phyloP scores from a whole-genome alignment of 139 green algal species.

The Chlorella vulgaris region DNA sequence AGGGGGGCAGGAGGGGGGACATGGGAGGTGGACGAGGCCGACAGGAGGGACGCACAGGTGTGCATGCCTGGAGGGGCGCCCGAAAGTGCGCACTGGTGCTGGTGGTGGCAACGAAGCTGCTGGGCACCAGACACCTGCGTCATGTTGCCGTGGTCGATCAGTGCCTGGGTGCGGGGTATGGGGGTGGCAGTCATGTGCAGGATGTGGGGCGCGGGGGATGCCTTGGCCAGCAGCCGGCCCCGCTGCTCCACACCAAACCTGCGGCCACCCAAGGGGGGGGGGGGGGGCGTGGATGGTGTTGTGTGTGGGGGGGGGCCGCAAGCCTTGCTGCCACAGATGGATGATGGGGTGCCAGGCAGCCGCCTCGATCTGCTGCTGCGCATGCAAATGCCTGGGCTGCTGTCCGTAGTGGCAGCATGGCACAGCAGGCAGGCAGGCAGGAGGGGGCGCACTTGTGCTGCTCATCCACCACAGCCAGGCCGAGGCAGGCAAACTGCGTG shows the following conservation, averaged over 20 bases:
- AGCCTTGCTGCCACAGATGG: too few relatives aligned
- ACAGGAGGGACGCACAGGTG: too few relatives aligned
- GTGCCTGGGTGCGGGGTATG: slow-evolving; percentile 88
- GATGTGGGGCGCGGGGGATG: slow-evolving; percentile 75
- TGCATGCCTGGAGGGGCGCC: too few relatives aligned
- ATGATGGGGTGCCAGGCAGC: not conserved
- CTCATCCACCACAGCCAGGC: slow-evolving; percentile 93
- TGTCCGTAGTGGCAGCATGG: not conserved
- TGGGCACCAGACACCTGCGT: too few relatives aligned
- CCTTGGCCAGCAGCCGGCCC: slow-evolving; percentile 61
- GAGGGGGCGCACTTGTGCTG: slow-evolving; percentile 83
- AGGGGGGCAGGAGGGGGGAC: too few relatives aligned
- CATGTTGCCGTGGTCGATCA: not conserved
- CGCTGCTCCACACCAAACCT: slow-evolving; percentile 91
- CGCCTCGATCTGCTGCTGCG: too few relatives aligned
- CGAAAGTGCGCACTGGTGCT: too few relatives aligned
- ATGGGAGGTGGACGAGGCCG: too few relatives aligned
- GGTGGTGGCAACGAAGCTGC: too few relatives aligned
- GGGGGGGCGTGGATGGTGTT: not conserved
- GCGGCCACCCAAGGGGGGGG: not conserved
- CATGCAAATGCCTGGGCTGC: not conserved
- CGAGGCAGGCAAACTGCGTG: slow-evolving; percentile 76
- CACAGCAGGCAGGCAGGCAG: not conserved
- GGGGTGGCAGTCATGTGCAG: slow-evolving; percentile 96
- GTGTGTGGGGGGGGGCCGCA: too few relatives aligned